Percentiles rank a stretch among this genome's conserved stretches.
phyloP scores from a whole-genome alignment of 768 basidiomycete genomes.

The Mycena epipterygia region DNA sequence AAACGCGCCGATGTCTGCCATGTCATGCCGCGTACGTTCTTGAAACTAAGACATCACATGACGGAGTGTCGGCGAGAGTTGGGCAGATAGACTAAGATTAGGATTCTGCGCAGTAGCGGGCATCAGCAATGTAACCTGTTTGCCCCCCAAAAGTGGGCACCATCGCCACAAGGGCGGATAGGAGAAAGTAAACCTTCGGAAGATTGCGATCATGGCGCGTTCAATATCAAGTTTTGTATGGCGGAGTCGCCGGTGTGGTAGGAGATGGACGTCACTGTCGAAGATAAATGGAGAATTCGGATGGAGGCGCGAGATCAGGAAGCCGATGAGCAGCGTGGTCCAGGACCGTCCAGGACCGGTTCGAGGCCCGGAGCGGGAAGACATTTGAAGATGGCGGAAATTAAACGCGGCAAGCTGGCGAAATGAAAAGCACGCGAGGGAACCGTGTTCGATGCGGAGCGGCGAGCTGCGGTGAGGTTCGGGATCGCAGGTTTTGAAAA shows the following conservation, averaged over 20 bases:
- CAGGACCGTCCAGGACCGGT: too few species aligned
- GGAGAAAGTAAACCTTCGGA: background rate
- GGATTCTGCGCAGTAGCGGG: too few species aligned
- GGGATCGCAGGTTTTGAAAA: too few species aligned
- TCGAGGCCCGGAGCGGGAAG: constrained; percentile 14
- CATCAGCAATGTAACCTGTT: too few species aligned
- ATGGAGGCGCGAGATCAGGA: background rate
- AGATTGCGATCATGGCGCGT: background rate
- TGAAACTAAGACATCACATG: background rate
- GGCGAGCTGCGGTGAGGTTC: too few species aligned
- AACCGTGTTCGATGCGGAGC: background rate
- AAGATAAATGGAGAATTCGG: constrained; percentile 20
- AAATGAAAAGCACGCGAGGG: constrained; percentile 31
- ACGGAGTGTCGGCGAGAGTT: background rate
- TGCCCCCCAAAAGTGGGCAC: too few species aligned
- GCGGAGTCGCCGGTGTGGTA: constrained; percentile 9
- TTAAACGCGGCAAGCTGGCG: constrained; percentile 17
- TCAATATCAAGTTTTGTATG: constrained; percentile 13
- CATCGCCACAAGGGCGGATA: background rate
- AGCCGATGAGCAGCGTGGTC: constrained; percentile 3
- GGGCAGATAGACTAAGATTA: too few species aligned
- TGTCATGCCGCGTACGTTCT: background rate
- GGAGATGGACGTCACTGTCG: constrained; percentile 13
- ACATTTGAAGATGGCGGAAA: constrained; percentile 25
- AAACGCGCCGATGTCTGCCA: background rate